Conservation (phyloP, 345 rosid species). For the Fremontodendron californicum region DNA sequence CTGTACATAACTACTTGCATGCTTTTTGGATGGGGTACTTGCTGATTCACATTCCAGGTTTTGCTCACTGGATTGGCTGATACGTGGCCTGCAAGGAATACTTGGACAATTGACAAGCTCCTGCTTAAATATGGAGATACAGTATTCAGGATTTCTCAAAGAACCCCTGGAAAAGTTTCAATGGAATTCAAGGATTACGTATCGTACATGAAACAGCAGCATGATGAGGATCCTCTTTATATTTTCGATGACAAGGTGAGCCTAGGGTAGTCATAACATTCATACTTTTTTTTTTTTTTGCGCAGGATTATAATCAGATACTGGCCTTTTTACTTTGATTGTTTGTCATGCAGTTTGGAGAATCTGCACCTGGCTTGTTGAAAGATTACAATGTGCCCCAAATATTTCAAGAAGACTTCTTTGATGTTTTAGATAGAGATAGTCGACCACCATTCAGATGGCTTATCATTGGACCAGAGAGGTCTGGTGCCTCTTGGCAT, state of each 20-base stretch:
- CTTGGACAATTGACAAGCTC: constrained; percentile 78
- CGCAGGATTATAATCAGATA: constrained; percentile 1
- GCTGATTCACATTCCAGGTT: constrained; percentile 42
- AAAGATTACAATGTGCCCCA: constrained; percentile 77
- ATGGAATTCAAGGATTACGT: constrained; percentile 85
- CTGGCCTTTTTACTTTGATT: constrained; percentile 2
- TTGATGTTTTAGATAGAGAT: constrained; percentile 67
- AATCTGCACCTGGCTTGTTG: constrained; percentile 68
- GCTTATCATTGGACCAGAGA: constrained; percentile 95
- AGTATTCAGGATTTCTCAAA: constrained; percentile 78
- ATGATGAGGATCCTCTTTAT: constrained; percentile 94
- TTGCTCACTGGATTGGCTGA: constrained; percentile 75
- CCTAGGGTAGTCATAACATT: not conserved
- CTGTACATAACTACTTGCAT: not conserved
- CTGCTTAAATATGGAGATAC: constrained; percentile 58
- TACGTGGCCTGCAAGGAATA: constrained; percentile 80
- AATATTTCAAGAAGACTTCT: constrained; percentile 85
- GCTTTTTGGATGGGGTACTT: constrained; percentile 10
- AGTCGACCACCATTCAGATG: constrained; percentile 85
- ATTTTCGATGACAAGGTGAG: constrained; percentile 87
- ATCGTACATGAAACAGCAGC: constrained; percentile 67
- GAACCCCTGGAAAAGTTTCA: constrained; percentile 52
- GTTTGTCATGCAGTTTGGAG: constrained; percentile 68
- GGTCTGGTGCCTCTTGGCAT: constrained; percentile 99
- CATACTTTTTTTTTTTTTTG: not conserved